These are phyloP conservation scores for Boletus putidus DNA, from an alignment of 1,284 basidiomycete genomes.

Conservation along the genomic window DNA sequence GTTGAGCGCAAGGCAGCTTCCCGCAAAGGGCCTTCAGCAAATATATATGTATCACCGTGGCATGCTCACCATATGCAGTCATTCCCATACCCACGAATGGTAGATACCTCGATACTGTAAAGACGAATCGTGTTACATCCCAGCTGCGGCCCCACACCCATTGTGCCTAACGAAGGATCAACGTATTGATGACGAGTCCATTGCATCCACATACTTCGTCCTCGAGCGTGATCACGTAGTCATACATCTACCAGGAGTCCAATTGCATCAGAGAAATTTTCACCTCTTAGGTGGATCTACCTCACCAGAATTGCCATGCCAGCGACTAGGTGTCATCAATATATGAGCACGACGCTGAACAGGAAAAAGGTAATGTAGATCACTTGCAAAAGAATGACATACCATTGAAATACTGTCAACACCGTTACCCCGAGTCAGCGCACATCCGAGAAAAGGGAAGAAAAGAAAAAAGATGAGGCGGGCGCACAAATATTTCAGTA, in stretches of 20 bases:
- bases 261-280: background rate
- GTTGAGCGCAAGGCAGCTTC: conserved; percentile 13
- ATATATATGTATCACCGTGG: background rate
- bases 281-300: no score
- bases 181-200: background rate
- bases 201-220: conserved; percentile 17
- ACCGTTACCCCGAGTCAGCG: background rate
- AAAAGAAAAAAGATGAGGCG: no score
- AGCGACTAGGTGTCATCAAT: conserved; percentile 18
- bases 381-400: background rate
- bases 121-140: conserved; percentile 21
- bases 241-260: conserved; percentile 12
- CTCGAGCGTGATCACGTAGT: conserved; percentile 24
- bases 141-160: conserved; percentile 26
- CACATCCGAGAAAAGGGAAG: no score
- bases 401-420: conserved; percentile 21
- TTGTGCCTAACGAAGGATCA: conserved; percentile 5
- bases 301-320: conserved; percentile 20
- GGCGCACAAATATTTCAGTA: no score
- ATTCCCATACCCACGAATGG: conserved; percentile 22
- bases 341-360: background rate
- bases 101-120: conserved; percentile 25
- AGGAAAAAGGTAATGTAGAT: no score
- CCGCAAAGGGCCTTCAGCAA: background rate
- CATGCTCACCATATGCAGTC: conserved; percentile 18